Percentiles rank a stretch among this genome's conserved stretches.
Conservation (phyloP, 768 basidiomycete species). For the Amanita fuliginea region DNA sequence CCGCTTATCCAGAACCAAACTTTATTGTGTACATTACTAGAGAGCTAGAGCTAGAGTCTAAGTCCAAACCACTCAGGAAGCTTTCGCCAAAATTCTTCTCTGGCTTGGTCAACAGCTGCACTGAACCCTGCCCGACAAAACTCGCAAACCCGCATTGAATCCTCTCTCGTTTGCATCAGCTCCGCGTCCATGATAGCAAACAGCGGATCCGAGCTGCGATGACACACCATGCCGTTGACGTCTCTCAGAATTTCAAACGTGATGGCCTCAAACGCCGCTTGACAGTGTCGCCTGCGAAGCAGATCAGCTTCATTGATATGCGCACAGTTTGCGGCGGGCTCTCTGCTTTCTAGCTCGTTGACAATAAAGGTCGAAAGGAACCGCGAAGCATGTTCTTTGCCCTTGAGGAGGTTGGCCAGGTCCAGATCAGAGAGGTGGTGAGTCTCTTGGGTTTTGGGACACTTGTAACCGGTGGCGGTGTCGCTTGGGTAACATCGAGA, state of each 20-base stretch:
- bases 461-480: slow-evolving; percentile 40
- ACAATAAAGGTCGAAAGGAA: slow-evolving; percentile 73
- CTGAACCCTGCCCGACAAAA: slow-evolving; percentile 53
- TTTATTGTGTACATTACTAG: too few species aligned
- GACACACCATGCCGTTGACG: slow-evolving; percentile 54
- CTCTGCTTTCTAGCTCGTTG: slow-evolving; percentile 59
- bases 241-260: slow-evolving; percentile 69
- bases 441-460: slow-evolving; percentile 18
- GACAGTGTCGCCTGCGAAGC: slow-evolving; percentile 42
- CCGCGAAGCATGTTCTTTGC: slow-evolving; percentile 62
- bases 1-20: too few species aligned
- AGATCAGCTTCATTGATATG: slow-evolving; percentile 36
- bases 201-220: slow-evolving; percentile 59
- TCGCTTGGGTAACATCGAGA: slow-evolving; percentile 58
- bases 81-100: slow-evolving; percentile 55
- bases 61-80: slow-evolving; percentile 44
- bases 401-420: slow-evolving; percentile 49
- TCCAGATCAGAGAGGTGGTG: slow-evolving; percentile 41
- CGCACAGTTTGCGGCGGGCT: slow-evolving; percentile 36
- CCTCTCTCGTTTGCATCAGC: slow-evolving; percentile 51
- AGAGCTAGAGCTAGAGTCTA: too few species aligned
- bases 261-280: slow-evolving; percentile 62
- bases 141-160: slow-evolving; percentile 52
- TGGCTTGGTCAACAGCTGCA: slow-evolving; percentile 42
- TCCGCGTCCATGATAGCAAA: slow-evolving; percentile 61